A percentile compares a stretch with the other conserved stretches of the same genome.
phyloP scores from a whole-genome alignment of 345 rosid species.

The Salix brachista region DNA sequence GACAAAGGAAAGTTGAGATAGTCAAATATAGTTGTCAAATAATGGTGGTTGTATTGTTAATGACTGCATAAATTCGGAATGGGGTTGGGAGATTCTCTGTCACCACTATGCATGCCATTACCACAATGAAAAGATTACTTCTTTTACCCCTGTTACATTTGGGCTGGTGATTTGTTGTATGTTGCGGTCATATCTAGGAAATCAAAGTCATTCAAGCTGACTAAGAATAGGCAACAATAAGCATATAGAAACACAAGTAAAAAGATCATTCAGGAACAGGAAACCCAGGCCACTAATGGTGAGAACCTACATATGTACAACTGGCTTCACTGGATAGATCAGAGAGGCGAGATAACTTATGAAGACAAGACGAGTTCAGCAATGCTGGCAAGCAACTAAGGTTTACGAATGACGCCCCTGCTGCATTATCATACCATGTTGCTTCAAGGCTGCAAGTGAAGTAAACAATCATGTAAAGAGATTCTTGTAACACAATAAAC shows the following conservation, averaged over 20 bases:
- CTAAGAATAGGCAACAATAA: neutral
- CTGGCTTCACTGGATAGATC: constrained; percentile 42
- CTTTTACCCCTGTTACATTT: neutral
- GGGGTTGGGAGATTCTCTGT: neutral
- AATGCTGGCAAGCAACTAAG: constrained; percentile 82
- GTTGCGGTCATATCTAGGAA: neutral
- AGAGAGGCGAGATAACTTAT: constrained; percentile 49
- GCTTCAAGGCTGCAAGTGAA: constrained; percentile 59
- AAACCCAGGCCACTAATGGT: neutral
- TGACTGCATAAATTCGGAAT: neutral
- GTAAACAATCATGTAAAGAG: constrained; percentile 9
- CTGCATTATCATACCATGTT: constrained; percentile 59
- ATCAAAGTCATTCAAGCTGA: neutral
- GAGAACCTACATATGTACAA: constrained; percentile 40
- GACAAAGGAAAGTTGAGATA: neutral
- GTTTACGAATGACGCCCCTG: constrained; percentile 59
- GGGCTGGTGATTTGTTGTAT: neutral
- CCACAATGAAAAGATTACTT: neutral
- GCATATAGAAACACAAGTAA: neutral
- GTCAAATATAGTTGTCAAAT: neutral
- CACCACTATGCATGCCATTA: neutral
- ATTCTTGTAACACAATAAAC: neutral
- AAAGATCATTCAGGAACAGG: neutral
- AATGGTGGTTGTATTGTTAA: neutral
- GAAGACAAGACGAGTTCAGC: constrained; percentile 79